phyloP scores from a whole-genome alignment of 169 alveolate species.

The Eimeria necatrix region DNA sequence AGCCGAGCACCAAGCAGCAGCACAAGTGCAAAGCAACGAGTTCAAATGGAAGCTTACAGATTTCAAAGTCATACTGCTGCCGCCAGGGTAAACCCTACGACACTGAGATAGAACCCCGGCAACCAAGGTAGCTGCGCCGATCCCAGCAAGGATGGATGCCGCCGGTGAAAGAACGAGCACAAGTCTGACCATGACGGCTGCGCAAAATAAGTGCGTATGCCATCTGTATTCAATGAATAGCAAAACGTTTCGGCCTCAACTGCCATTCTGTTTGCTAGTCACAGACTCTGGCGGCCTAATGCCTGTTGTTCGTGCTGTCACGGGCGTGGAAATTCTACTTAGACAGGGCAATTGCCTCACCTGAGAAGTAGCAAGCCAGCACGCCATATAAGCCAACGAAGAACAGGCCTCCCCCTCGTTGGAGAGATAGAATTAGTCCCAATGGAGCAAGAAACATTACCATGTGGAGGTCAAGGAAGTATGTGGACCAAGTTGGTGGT shows the following conservation, averaged over 20 bases:
- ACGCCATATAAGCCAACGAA: slow-evolving; percentile 95
- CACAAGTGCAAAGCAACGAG: not conserved
- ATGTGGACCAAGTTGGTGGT: slow-evolving; percentile 98
- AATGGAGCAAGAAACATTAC: slow-evolving; percentile 79
- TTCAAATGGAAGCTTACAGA: not conserved
- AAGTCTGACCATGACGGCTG: slow-evolving; percentile 98
- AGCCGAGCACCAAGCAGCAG: not conserved
- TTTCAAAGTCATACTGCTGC: not conserved
- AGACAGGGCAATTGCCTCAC: slow-evolving; percentile 27
- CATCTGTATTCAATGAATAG: too few species aligned
- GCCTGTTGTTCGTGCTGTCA: not conserved
- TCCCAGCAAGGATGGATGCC: slow-evolving; percentile 95
- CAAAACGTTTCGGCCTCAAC: too few species aligned
- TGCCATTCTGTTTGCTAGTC: too few species aligned
- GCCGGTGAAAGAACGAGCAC: slow-evolving; percentile 94
- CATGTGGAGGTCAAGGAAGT: slow-evolving; percentile 82
- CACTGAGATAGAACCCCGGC: slow-evolving; percentile 8
- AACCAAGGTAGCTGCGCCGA: slow-evolving; percentile 94
- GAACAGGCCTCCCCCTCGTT: slow-evolving; percentile 93
- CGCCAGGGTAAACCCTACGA: not conserved
- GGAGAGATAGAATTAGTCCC: slow-evolving; percentile 88
- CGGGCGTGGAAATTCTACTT: not conserved
- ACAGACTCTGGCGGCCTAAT: not conserved
- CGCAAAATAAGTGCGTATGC: not conserved
- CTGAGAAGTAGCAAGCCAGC: slow-evolving; percentile 96